phyloP scores from a whole-genome alignment of 129 eudicot species.

The Escallonia herrerae region DNA sequence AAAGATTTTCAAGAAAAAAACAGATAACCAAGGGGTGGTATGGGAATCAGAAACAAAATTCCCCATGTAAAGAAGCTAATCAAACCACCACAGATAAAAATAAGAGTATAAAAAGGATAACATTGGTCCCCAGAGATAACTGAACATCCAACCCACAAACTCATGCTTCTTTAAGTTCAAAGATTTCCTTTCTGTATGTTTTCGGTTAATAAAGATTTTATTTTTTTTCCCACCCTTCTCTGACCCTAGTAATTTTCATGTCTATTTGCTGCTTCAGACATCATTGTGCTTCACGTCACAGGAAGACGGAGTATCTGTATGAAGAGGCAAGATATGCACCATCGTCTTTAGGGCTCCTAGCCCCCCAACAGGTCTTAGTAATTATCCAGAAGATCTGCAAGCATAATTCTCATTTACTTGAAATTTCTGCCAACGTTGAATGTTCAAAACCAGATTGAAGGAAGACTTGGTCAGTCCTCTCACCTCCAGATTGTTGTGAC shows the following conservation, averaged over 20 bases:
- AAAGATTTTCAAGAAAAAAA: background rate
- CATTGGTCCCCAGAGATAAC: constrained; percentile 15
- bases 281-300: constrained; percentile 5
- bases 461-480: constrained; percentile 1
- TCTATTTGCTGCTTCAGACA: constrained; percentile 15
- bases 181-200: constrained; percentile 5
- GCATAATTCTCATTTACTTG: constrained; percentile 21
- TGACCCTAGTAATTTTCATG: background rate
- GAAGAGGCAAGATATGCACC: constrained; percentile 24
- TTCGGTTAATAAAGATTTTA: constrained; percentile 12
- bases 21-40: background rate
- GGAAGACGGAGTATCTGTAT: constrained; percentile 2
- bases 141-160: constrained; percentile 26
- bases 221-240: background rate
- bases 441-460: constrained; percentile 24
- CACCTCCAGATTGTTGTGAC: constrained; percentile 19
- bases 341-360: constrained; percentile 23
- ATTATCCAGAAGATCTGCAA: background rate
- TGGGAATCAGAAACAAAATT: constrained; percentile 12
- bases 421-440: constrained; percentile 16
- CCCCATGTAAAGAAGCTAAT: constrained; percentile 8
- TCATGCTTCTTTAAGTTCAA: constrained; percentile 14
- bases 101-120: background rate
- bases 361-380: constrained; percentile 12
- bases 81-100: background rate